Conservation (phyloP, 768 basidiomycete species). For the Strobilomyces dryophilus region DNA sequence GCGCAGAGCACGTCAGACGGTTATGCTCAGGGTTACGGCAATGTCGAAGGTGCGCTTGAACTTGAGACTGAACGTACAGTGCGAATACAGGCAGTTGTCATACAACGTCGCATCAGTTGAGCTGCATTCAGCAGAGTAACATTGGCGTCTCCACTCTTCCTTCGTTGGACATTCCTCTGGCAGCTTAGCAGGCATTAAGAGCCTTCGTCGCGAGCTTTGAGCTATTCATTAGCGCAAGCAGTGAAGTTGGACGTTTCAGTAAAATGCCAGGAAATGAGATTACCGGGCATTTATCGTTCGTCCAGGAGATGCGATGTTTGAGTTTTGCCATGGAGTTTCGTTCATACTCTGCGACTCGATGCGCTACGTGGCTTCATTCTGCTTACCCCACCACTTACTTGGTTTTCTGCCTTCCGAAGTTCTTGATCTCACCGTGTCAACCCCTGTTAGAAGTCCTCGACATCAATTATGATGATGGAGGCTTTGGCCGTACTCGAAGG, state of each 20-base stretch:
- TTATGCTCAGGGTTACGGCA: constrained; percentile 58
- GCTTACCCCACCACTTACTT: constrained; percentile 38
- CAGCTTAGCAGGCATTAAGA: constrained; percentile 29
- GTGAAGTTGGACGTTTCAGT: constrained; percentile 33
- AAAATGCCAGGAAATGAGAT: constrained; percentile 29
- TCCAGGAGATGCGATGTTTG: constrained; percentile 22
- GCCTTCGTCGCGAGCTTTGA: constrained; percentile 41
- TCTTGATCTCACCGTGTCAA: constrained; percentile 38
- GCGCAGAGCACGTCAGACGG: constrained; percentile 43
- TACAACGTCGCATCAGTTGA: constrained; percentile 32
- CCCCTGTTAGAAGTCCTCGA: constrained; percentile 63
- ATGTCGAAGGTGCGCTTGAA: constrained; percentile 82
- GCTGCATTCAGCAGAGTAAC: constrained; percentile 50
- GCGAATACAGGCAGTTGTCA: constrained; percentile 40
- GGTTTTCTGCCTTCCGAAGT: constrained; percentile 44
- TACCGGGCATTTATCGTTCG: constrained; percentile 17
- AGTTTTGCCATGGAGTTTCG: constrained; percentile 22
- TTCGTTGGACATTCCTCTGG: constrained; percentile 20
- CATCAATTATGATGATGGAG: constrained; percentile 52
- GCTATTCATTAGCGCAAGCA: constrained; percentile 47
- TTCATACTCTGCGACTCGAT: constrained; percentile 27
- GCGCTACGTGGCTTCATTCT: constrained; percentile 47
- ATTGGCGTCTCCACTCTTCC: constrained; percentile 32
- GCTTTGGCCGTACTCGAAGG: constrained; percentile 44
- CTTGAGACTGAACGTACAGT: constrained; percentile 53